Evolutionary conservation across 1,284 basidiomycete genomes (phyloP).

Genomic region (Tylopilus sp.): DNA sequence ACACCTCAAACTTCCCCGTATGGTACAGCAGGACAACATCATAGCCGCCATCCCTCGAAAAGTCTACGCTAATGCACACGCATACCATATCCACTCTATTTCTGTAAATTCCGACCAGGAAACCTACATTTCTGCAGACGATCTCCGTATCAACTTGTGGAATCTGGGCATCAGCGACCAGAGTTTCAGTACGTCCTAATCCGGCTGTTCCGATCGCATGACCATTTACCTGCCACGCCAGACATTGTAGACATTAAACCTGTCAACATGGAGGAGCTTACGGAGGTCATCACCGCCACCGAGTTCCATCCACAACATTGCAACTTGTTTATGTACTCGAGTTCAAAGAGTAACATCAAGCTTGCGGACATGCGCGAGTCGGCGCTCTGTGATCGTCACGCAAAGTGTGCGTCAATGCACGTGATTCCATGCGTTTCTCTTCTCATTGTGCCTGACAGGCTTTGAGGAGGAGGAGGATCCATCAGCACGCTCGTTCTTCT

Average conservation of each 20-base stretch:
- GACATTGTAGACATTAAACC: slow-evolving; percentile 99
- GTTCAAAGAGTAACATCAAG: slow-evolving; percentile 99
- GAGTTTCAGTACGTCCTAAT: slow-evolving; percentile 84
- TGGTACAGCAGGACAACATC: slow-evolving; percentile 95
- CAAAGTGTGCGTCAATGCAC: slow-evolving; percentile 73
- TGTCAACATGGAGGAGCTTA: slow-evolving; percentile 99
- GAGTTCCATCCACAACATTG: slow-evolving; percentile 98
- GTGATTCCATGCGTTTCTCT: slow-evolving; percentile 7
- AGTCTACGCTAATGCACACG: slow-evolving; percentile 98
- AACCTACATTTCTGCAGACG: slow-evolving; percentile 98
- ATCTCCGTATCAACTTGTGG: slow-evolving; percentile 97
- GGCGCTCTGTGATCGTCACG: slow-evolving; percentile 93
- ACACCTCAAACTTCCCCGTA: slow-evolving; percentile 80
- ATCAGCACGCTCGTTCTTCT: slow-evolving; percentile 97
- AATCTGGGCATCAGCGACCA: slow-evolving; percentile 98
- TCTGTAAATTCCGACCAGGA: slow-evolving; percentile 99
- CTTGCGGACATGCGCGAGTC: slow-evolving; percentile 99
- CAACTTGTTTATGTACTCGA: slow-evolving; percentile 99
- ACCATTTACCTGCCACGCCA: slow-evolving; percentile 35
- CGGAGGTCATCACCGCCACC: slow-evolving; percentile 98
- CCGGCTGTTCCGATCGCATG: background rate
- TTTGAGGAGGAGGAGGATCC: slow-evolving; percentile 99
- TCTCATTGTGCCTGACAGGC: slow-evolving; percentile 47
- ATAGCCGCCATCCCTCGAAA: slow-evolving; percentile 98
- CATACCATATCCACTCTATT: slow-evolving; percentile 99